phyloP scores from a whole-genome alignment of 1,284 basidiomycete species.

The Hypsizygus ulmarius region DNA sequence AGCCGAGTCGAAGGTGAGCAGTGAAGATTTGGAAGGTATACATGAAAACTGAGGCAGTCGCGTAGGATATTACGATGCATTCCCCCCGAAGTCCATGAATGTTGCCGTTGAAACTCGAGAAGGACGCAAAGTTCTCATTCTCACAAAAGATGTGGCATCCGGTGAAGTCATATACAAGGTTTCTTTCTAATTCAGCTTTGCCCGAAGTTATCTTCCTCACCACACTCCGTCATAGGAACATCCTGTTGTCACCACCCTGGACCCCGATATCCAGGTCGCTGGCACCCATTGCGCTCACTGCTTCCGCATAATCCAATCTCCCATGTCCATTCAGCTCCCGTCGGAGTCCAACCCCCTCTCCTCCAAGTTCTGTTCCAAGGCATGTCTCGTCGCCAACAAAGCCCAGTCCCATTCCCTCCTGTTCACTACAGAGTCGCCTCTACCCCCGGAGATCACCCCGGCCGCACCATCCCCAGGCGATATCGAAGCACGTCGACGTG shows the following conservation, averaged over 20 bases:
- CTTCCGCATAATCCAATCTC: slow-evolving; percentile 51
- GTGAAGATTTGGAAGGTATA: slow-evolving; percentile 26
- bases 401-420: slow-evolving; percentile 64
- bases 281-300: slow-evolving; percentile 73
- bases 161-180: slow-evolving; percentile 79
- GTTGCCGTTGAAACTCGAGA: slow-evolving; percentile 54
- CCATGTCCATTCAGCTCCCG: slow-evolving; percentile 41
- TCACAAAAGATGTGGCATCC: slow-evolving; percentile 61
- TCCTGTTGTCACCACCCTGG: slow-evolving; percentile 66
- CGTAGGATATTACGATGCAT: slow-evolving; percentile 70
- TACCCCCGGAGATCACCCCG: slow-evolving; percentile 51
- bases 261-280: slow-evolving; percentile 62
- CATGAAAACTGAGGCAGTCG: slow-evolving; percentile 26
- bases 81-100: slow-evolving; percentile 69
- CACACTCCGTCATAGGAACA: slow-evolving; percentile 51
- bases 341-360: slow-evolving; percentile 46
- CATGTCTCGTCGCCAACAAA: slow-evolving; percentile 56
- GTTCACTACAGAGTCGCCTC: slow-evolving; percentile 61
- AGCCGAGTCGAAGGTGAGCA: slow-evolving; percentile 73
- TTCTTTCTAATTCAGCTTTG: slow-evolving; percentile 3
- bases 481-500: slow-evolving; percentile 47
- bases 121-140: slow-evolving; percentile 56
- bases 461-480: slow-evolving; percentile 29
- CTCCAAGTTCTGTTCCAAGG: slow-evolving; percentile 69
- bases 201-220: slow-evolving; percentile 11